phyloP scores from a whole-genome alignment of 495 filamentous ascomycete genomes.

The Neurospora sp. region DNA sequence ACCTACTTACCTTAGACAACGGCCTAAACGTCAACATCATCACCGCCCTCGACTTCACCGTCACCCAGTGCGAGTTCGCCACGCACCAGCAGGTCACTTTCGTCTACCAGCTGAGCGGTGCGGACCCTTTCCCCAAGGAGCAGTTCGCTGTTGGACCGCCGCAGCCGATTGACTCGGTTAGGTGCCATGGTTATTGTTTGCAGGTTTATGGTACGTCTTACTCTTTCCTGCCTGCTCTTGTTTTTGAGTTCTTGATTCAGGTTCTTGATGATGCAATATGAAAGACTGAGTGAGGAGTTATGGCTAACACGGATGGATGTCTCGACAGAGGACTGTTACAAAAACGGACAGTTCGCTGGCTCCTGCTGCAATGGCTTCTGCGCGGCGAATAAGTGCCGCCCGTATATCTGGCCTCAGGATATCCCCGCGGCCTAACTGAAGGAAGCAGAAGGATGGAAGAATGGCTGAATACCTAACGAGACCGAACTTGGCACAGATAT shows the following conservation, averaged over 20 bases:
- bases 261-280: too few relatives aligned
- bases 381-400: slow-evolving; percentile 22
- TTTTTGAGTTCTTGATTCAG: too few relatives aligned
- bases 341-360: slow-evolving; percentile 17
- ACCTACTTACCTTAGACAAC: slow-evolving; percentile 10
- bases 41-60: slow-evolving; percentile 20
- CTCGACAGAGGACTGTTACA: slow-evolving; percentile 11
- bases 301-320: background rate
- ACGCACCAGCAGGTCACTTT: slow-evolving; percentile 10
- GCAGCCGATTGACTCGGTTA: slow-evolving; percentile 16
- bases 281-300: background rate
- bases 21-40: slow-evolving; percentile 18
- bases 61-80: slow-evolving; percentile 15
- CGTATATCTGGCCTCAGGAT: slow-evolving; percentile 11
- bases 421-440: background rate
- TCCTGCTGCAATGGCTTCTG: slow-evolving; percentile 23
- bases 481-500: background rate
- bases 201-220: slow-evolving; percentile 3
- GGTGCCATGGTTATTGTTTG: slow-evolving; percentile 20
- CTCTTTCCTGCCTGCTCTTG: too few relatives aligned
- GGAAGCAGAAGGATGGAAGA: background rate
- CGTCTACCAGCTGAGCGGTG: slow-evolving; percentile 4
- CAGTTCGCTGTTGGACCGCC: slow-evolving; percentile 23
- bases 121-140: slow-evolving; percentile 9
- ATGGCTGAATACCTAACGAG: too few relatives aligned